Base-by-base conservation (phyloP, 805 yeast genomes). In the Phaffomyces thermotolerans region DNA sequence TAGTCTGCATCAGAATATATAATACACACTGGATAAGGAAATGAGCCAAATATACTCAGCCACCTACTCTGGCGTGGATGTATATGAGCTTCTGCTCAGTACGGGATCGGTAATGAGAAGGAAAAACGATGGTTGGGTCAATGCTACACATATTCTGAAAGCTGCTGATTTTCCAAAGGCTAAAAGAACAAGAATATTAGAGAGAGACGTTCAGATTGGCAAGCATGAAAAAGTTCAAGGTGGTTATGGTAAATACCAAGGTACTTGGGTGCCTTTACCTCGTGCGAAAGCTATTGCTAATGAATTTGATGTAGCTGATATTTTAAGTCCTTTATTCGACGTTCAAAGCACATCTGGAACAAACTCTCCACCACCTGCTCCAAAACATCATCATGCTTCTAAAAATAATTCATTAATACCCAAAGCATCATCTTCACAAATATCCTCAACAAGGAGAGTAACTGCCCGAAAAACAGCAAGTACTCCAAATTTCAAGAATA, bases 211-310 rank as follows among this genome's bases (percentile, higher is more conserved):
- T n/a, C 96, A 91, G 58, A 76, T 75, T 35, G 95, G 95, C 6
- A 65, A 71, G 17, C 97, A 90, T 61, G 96, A 90, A 57, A 91
- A 91, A 62, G 88, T 90, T 20, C 98, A 90, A 63, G 98, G 98
- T 49, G 98, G 98, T 3, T 90, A 89, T 60, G 98, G 98, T 42
- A 82, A 90, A 58, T 91, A 89, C 63, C 98, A 91, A 63, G 97
- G 96, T 15, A 90, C 97, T 3, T 90, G 96, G 96, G 90, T 90
- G 8, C 97, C 97, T 0, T 64, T 86, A 49, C 78, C 73, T 7
- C 77, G 85, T 40, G 97, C 96, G 1, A 64, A 69, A 23, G 76
- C 73, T 49, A 73, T 87, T 44, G 87, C 91, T 2, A 67, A 69
- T 40, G 79, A 78, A 53, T 79, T 78, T 52, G 79, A 74, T 1